A percentile compares a stretch with the other conserved stretches of the same genome.
Evolutionary conservation across 345 rosid genomes (phyloP).

Genomic region (Ailanthus altissimus): DNA sequence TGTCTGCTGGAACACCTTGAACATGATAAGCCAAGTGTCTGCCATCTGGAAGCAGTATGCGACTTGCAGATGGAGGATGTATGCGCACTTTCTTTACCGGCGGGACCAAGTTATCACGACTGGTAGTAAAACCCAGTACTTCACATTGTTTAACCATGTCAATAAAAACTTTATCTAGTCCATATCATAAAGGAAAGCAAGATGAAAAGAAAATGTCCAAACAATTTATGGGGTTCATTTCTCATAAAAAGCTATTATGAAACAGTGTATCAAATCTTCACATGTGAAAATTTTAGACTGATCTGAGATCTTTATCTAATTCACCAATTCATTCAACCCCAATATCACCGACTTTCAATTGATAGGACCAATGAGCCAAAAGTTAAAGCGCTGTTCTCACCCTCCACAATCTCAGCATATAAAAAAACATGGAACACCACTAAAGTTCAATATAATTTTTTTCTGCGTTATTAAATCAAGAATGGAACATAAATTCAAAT

Average conservation of each 20-base stretch:
- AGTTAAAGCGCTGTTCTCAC: background rate
- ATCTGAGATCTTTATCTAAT: background rate
- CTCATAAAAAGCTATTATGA: background rate
- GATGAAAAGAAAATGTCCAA: background rate
- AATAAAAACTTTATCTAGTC: conserved; percentile 3
- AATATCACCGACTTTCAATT: background rate
- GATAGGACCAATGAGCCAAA: background rate
- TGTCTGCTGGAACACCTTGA: conserved; percentile 66
- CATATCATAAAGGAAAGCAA: background rate
- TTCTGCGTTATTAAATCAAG: background rate
- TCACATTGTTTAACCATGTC: conserved; percentile 34
- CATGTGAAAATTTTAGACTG: background rate
- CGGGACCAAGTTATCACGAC: conserved; percentile 33
- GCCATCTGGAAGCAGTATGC: conserved; percentile 77
- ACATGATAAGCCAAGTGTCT: conserved; percentile 75
- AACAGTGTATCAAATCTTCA: background rate
- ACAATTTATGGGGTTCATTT: background rate
- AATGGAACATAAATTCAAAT: background rate
- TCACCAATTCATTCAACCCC: background rate
- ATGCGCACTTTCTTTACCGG: conserved; percentile 55
- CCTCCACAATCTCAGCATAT: background rate
- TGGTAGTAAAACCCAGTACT: conserved; percentile 57
- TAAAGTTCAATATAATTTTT: background rate
- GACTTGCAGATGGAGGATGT: conserved; percentile 72
- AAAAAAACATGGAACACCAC: background rate